phyloP scores from a whole-genome alignment of 768 basidiomycete genomes.

The Hygrophoropsis aurantiaca region DNA sequence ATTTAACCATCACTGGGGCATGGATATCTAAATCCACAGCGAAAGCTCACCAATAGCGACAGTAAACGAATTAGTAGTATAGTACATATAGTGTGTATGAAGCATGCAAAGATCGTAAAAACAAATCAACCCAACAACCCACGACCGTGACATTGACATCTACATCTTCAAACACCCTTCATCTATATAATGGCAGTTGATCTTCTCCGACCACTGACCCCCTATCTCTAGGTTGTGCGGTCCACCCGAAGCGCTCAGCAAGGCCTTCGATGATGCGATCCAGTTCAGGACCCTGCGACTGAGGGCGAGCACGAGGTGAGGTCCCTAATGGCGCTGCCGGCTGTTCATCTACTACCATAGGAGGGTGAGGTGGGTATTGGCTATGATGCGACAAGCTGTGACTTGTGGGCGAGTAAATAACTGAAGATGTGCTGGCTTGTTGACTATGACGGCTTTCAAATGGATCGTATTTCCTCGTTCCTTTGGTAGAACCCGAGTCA shows the following conservation, averaged over 20 bases:
- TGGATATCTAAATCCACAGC: too few relatives aligned
- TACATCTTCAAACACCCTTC: too few relatives aligned
- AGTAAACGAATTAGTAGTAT: too few relatives aligned
- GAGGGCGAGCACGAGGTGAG: background rate
- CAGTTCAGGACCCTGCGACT: background rate
- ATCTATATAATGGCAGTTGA: background rate
- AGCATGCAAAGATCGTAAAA: too few relatives aligned
- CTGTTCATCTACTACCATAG: background rate
- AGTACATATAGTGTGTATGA: too few relatives aligned
- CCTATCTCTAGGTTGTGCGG: background rate
- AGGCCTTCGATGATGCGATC: conserved; percentile 9
- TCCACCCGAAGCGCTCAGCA: conserved; percentile 8
- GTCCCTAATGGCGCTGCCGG: background rate
- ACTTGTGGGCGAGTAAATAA: background rate
- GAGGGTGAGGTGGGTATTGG: background rate
- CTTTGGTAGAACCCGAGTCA: background rate
- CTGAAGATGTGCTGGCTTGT: background rate
- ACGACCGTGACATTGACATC: too few relatives aligned
- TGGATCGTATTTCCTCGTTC: background rate
- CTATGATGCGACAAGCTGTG: too few relatives aligned
- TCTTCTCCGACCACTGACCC: background rate
- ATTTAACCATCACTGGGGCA: too few relatives aligned
- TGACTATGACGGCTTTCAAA: background rate
- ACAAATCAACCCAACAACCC: too few relatives aligned
- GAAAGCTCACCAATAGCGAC: too few relatives aligned